Evolutionary conservation across 345 rosid genomes (phyloP).

Genomic region (Hibiscus syriacus): DNA sequence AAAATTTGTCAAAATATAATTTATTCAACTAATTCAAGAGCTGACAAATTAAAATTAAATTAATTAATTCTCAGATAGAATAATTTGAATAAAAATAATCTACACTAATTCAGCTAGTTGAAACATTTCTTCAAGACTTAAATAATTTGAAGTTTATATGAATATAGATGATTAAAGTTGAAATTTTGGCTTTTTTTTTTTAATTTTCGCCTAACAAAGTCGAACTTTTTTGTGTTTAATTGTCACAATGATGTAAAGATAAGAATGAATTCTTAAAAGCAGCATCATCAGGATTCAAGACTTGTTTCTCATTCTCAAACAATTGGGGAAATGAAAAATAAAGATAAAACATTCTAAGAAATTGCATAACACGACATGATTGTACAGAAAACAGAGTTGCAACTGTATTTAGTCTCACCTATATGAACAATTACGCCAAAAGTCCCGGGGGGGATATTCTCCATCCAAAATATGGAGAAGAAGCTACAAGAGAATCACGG

Average conservation of each 20-base stretch:
- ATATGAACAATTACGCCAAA: conserved; percentile 7
- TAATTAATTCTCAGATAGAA: no score
- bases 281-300: neutral
- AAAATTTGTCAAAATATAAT: no score
- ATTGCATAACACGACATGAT: conserved; percentile 2
- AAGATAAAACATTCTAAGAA: neutral
- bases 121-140: no score
- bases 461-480: conserved; percentile 14
- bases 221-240: neutral
- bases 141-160: no score
- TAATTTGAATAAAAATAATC: no score
- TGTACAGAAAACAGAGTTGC: neutral
- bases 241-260: neutral
- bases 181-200: no score
- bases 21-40: no score
- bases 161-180: no score
- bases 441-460: conserved; percentile 13
- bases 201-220: no score
- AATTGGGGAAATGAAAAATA: neutral
- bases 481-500: conserved; percentile 7
- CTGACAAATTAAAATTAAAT: no score
- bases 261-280: neutral
- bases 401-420: conserved; percentile 25
- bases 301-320: conserved; percentile 9
- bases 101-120: no score